Base-by-base conservation (phyloP, 495 filamentous ascomycete species). In the Rhizodiscina lignyota region DNA sequence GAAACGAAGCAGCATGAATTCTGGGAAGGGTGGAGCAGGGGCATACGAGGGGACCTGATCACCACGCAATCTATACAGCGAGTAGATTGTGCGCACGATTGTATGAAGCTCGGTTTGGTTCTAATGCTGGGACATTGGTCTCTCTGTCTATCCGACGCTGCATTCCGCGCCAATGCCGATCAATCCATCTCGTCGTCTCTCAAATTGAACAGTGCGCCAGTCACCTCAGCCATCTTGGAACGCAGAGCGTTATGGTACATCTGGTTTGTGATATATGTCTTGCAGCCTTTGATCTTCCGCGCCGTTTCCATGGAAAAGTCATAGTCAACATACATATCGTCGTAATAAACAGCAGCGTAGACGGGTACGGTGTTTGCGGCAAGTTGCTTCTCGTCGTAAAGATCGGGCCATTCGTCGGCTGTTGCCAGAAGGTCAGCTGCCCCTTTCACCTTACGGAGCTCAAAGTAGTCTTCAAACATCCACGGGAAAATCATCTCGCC, bases 311-410 rank as follows among this genome's bases (percentile, higher is more conserved):
- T 58, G 0, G 79, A 69, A 6, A 83, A 53, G 18, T 75, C 74
- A 42, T 67, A 80, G 42, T 87, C 75, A 21, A 96, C 87, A 45
- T 92, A 94, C 85, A 96, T 94, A 53, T 96, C 87, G 37, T 94
- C 81, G 1, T 83, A 48, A 39, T 75, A 96, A n/a, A 67, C 74
- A 0, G 80, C 81, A 4, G 83, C 76, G 44, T 91, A 94, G 0
- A 94, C 79, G 0, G 89, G 86, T 0, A 94, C 84, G 40, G 77
- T 62, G 47, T 94, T 94, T 42, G 68, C 63, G 4, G 63, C 65
- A 15, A 94, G 63, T 48, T 81, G 73, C 5, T 61, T 64, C 39
- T 72, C 63, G 47, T 89, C 70, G 48, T 92, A 94, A 2, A 96
- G 65, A 1, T 62, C 55, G 1, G 75, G 66, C 87, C 89, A 94